phyloP scores from a whole-genome alignment of 257 asterid genomes.

The Solanum phureja region DNA sequence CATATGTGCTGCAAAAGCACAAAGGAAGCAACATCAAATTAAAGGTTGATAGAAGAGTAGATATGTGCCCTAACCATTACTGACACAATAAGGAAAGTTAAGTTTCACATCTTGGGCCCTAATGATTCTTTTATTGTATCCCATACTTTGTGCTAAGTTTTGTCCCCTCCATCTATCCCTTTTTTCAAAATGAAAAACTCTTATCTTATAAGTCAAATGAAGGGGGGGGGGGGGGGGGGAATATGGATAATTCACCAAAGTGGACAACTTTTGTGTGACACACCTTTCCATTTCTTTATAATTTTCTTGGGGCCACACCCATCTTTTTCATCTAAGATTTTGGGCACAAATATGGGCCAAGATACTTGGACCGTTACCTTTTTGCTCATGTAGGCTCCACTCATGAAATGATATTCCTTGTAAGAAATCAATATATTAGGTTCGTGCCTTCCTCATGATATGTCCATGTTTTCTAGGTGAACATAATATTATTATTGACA shows the following conservation, averaged over 20 bases:
- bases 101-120: constrained; percentile 6
- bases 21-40: background rate
- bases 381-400: background rate
- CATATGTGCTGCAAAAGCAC: background rate
- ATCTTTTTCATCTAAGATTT: background rate
- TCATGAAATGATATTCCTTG: background rate
- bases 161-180: background rate
- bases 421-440: background rate
- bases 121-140: constrained; percentile 4
- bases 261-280: constrained; percentile 3
- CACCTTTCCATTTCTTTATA: constrained; percentile 3
- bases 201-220: background rate
- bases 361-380: constrained; percentile 2
- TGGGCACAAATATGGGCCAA: constrained; percentile 1
- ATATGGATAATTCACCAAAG: constrained; percentile 4
- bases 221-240: background rate
- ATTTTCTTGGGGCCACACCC: background rate
- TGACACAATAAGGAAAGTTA: constrained; percentile 2
- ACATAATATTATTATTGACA: background rate
- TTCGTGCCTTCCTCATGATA: background rate
- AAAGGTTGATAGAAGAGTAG: background rate
- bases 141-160: background rate
- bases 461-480: background rate
- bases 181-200: background rate
- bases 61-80: constrained; percentile 2